Percentiles rank a stretch among this genome's conserved stretches.
phyloP scores from a whole-genome alignment of 2,329 filamentous ascomycete species.

The Arthroderma uncinatum region DNA sequence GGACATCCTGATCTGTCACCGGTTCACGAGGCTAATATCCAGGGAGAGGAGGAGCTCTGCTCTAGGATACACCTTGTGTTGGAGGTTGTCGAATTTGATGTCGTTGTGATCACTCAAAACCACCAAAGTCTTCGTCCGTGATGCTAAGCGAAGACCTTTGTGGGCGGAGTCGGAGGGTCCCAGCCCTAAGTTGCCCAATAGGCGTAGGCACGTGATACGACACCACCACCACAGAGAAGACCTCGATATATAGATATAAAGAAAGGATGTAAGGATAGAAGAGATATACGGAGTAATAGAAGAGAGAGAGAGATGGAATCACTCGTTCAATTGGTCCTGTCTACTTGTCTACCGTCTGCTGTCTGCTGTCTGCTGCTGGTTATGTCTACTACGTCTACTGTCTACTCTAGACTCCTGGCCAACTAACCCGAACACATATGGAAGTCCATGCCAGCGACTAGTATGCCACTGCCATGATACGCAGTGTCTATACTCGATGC shows the following conservation, averaged over 20 bases:
- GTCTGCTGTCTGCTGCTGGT: too few relatives aligned
- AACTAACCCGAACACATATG: too few relatives aligned
- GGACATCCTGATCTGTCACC: conserved; percentile 49
- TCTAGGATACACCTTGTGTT: conserved; percentile 33
- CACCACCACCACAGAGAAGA: not conserved
- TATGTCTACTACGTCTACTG: too few relatives aligned
- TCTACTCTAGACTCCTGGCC: too few relatives aligned
- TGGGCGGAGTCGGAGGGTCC: conserved; percentile 24
- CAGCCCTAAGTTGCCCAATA: conserved; percentile 32
- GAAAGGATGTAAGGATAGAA: not conserved
- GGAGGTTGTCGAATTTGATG: conserved; percentile 35
- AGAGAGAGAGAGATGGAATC: not conserved
- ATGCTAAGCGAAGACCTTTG: conserved; percentile 7
- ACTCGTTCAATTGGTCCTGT: too few relatives aligned
- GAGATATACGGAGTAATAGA: not conserved
- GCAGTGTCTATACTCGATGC: too few relatives aligned
- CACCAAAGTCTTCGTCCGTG: conserved; percentile 32
- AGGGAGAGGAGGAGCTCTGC: conserved; percentile 31
- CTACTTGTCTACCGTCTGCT: too few relatives aligned
- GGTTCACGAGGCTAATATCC: conserved; percentile 33
- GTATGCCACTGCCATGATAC: too few relatives aligned
- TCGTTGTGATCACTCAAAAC: conserved; percentile 35
- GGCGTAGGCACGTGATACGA: conserved; percentile 21
- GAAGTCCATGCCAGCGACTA: too few relatives aligned
- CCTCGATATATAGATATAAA: not conserved